These are phyloP conservation scores for Puccinia triticina DNA, from an alignment of 1,284 basidiomycete genomes.

Conservation along the genomic window DNA sequence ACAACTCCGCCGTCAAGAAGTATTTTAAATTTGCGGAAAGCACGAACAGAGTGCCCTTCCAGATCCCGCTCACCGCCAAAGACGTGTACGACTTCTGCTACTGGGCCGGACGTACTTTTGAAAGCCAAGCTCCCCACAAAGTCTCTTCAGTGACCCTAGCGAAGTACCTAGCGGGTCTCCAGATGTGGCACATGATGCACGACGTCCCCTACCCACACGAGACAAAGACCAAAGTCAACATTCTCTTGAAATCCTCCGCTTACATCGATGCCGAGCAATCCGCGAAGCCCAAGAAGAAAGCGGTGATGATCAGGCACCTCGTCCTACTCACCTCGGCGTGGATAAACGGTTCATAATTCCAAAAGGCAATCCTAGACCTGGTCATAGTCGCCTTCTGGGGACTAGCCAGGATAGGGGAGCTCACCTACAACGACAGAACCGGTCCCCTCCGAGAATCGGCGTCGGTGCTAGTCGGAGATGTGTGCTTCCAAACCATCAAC, in stretches of 20 bases:
- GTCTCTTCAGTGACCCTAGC: too few species aligned
- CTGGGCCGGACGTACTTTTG: too few species aligned
- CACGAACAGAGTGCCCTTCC: background rate
- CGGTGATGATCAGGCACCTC: background rate
- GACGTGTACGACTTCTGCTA: constrained; percentile 17
- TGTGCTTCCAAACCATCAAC: too few species aligned
- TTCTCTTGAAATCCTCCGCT: too few species aligned
- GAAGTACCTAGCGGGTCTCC: too few species aligned
- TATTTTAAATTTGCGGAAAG: background rate
- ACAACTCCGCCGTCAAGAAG: background rate
- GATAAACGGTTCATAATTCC: background rate
- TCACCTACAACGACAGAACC: background rate
- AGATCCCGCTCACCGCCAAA: background rate
- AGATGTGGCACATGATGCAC: too few species aligned
- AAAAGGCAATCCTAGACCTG: background rate
- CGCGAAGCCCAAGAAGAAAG: background rate
- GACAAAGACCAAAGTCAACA: too few species aligned
- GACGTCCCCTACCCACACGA: too few species aligned
- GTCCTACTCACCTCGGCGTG: background rate
- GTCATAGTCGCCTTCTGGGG: background rate
- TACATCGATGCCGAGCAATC: too few species aligned
- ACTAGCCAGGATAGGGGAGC: background rate
- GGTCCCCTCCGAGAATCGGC: too few species aligned
- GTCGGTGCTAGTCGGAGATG: too few species aligned
- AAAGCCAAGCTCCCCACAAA: too few species aligned